phyloP scores from a whole-genome alignment of 1,284 basidiomycete genomes.

The Trichosporon coremiiforme region DNA sequence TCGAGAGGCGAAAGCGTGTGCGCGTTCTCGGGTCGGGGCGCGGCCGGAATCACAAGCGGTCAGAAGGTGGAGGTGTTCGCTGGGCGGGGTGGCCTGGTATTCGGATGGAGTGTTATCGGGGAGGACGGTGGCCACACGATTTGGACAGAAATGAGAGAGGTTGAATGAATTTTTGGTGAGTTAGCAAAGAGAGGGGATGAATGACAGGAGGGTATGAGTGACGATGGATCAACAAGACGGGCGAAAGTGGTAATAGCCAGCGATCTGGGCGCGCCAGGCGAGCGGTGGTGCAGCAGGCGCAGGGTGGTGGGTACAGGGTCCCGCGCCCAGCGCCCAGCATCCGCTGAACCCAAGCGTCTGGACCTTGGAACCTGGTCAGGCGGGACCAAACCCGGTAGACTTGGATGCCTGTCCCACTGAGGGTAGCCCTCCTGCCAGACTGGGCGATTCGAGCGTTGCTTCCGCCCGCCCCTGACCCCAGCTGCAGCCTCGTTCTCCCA shows the following conservation, averaged over 20 bases:
- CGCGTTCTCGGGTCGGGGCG: constrained; percentile 2
- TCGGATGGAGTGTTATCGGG: background rate
- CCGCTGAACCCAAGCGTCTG: background rate
- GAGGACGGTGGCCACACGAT: background rate
- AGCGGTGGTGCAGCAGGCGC: background rate
- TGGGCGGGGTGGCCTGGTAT: background rate
- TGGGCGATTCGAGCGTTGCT: background rate
- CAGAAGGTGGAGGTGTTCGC: background rate
- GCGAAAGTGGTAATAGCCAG: constrained; percentile 11
- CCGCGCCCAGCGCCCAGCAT: background rate
- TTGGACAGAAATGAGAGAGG: background rate
- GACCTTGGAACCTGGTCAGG: too few species aligned
- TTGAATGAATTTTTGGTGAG: background rate
- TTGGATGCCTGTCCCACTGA: too few species aligned
- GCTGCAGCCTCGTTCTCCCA: background rate
- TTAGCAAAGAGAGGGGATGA: background rate
- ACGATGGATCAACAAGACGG: background rate
- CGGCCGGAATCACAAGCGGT: background rate
- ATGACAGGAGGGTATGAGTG: background rate
- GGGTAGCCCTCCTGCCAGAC: background rate
- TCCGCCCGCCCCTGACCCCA: background rate
- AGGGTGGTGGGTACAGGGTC: background rate
- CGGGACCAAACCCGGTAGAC: background rate
- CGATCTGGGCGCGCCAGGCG: background rate
- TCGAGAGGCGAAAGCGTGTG: background rate